Evolutionary conservation across 1,284 basidiomycete species (phyloP).

Genomic region (Anthracocystis panici-leucophaei): DNA sequence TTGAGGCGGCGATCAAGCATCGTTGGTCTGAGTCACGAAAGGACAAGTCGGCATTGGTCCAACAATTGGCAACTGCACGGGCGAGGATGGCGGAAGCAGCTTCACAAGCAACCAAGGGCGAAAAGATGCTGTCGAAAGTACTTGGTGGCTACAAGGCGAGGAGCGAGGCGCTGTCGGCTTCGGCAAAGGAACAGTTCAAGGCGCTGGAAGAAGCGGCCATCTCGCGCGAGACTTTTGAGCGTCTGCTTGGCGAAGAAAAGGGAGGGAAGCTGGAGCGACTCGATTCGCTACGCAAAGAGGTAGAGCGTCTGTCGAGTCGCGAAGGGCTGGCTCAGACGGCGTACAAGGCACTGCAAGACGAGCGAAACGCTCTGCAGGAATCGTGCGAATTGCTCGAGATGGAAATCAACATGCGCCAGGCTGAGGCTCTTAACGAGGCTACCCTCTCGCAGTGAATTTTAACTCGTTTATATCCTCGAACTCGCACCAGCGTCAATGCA

Average conservation of each 20-base stretch:
- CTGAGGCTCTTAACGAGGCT: constrained; percentile 51
- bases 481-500: not conserved
- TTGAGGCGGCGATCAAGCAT: constrained; percentile 73
- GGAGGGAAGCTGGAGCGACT: constrained; percentile 56
- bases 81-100: constrained; percentile 86
- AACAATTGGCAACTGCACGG: constrained; percentile 77
- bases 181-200: constrained; percentile 39
- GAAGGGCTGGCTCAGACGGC: constrained; percentile 56
- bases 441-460: constrained; percentile 14
- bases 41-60: constrained; percentile 75
- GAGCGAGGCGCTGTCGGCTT: constrained; percentile 77
- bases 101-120: constrained; percentile 82
- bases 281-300: constrained; percentile 57
- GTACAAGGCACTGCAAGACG: constrained; percentile 54
- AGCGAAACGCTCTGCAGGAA: constrained; percentile 47
- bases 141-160: constrained; percentile 91
- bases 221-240: constrained; percentile 54
- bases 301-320: constrained; percentile 48
- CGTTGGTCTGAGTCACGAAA: constrained; percentile 72
- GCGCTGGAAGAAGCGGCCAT: constrained; percentile 48
- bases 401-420: constrained; percentile 66
- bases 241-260: constrained; percentile 56
- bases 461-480: not conserved
- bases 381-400: constrained; percentile 58
- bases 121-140: constrained; percentile 89